Base-by-base conservation (phyloP, 78 protist genomes). In the Dictyostelium purpureum region DNA sequence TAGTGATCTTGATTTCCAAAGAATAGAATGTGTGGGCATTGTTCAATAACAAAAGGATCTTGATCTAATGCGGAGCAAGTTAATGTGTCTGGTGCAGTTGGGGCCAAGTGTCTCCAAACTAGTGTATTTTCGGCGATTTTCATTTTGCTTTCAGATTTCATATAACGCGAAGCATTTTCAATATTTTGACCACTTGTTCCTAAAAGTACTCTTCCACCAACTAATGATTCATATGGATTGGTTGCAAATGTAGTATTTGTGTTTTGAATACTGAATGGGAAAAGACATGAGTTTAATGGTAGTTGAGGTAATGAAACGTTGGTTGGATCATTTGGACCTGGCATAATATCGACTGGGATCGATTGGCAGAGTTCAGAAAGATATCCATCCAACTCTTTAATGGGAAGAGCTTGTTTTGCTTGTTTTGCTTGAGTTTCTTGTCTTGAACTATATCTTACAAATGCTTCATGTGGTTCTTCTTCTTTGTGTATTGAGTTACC, bases 111-210 rank as follows among this genome's bases (percentile, higher is more conserved):
- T 79, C 89, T 78, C 94, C 94, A 90, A 21, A 31, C 26, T 18
- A 90, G 38, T 7, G 85, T 90, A 14, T 71, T 78, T 18, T 79
- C 67, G 24, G 56, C 37, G 1, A 90, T 12, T 21, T 71, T 56
- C 28, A 90, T n/a, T 28, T 79, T 78, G 14, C 16, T 33, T 14
- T 70, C 89, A 18, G 9, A 14, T 18, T 26, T 42, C 43, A 73
- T 66, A 63, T 77, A 90, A 59, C 89, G 71, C 35, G 61, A 19
- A n/a, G 82, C 82, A 42, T 90, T 90, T 11, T 90, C 94, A 24
- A 90, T 63, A 33, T 90, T 90, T 47, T 90, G 94, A 49, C 94
- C 94, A 43, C 80, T 51, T 66, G 94, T 70, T 26, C 94, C 94
- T 54, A 90, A 40, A 31, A 90, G 70, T 43, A 74, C 40, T 73